A percentile compares a stretch with the other conserved stretches of the same genome.
Evolutionary conservation across 2,329 filamentous ascomycete species (phyloP).

Genomic region (Clonostachys sp.): DNA sequence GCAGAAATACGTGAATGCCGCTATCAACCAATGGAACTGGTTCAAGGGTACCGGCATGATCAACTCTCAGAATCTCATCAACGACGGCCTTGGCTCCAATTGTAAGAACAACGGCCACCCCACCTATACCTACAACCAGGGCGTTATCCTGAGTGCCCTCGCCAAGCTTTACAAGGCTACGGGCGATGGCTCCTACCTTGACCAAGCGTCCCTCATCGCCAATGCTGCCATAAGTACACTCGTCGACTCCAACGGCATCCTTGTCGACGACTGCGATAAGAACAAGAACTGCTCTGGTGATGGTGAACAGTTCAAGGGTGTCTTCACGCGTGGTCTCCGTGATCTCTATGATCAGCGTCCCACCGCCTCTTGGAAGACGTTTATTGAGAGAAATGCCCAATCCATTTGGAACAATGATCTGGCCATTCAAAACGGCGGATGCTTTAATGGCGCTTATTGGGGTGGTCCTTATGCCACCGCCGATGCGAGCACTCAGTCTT

Average conservation of each 20-base stretch:
- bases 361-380: conserved; percentile 3
- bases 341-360: conserved; percentile 3
- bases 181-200: conserved; percentile 28
- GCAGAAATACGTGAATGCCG: conserved; percentile 37
- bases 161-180: conserved; percentile 43
- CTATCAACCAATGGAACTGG: conserved; percentile 45
- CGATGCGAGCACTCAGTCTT: conserved; percentile 1
- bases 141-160: conserved; percentile 30
- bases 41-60: conserved; percentile 45
- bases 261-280: conserved; percentile 33
- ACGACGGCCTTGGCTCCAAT: conserved; percentile 42
- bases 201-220: conserved; percentile 39
- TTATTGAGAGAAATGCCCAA: conserved; percentile 6
- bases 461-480: conserved; percentile 2
- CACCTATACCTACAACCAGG: conserved; percentile 52
- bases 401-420: conserved; percentile 7
- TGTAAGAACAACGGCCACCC: conserved; percentile 20
- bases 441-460: conserved; percentile 2
- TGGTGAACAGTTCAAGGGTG: conserved; percentile 60
- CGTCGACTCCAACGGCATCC: conserved; percentile 34
- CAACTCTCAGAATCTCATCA: conserved; percentile 41
- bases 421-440: neutral
- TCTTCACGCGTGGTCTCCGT: conserved; percentile 4
- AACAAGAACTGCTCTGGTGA: conserved; percentile 36
- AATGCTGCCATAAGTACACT: conserved; percentile 41